Evolutionary conservation across 495 filamentous ascomycete species (phyloP), one percentile per base, ranked within the genome.

Genomic region (Hypoxylon subgilvum): DNA sequence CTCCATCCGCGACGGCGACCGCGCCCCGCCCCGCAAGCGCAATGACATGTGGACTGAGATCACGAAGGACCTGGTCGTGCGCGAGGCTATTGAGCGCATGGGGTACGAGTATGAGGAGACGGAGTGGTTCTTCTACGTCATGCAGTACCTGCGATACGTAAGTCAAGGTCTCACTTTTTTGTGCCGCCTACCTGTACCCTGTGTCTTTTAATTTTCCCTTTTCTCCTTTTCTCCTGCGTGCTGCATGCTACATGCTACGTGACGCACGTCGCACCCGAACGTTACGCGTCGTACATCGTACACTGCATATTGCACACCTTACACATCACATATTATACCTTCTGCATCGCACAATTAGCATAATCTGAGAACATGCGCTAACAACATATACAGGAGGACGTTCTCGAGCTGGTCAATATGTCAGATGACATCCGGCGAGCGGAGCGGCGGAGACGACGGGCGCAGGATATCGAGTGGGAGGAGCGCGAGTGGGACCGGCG

Each of bases 31-130:
- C 0, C 74, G 74, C 7, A 76, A 78, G 23, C 78, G 81, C 45
- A 86, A 84, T 40, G 84, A 88, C 52, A 87, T 96, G 71, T 97
- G 95, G 95, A 98, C 94, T 0, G 94, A 97, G 69, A 92, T 98
- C 63, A 96, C 92, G 6, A 97, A 96, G 75, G 91, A 96, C 61
- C 72, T 98, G 40, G 91, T 98, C 9, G 81, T 87, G 31, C 83
- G 84, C 49, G 93, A 97, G 67, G 95, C 94, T 0, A 90, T 98
- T 60, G 86, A 96, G 55, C 75, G 86, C 45, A 69, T 85, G 52
- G 91, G 91, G 0, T 97, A 95, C 72, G 89, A 91, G 61, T 97
- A 85, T 66, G 92, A 97, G 66, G 93, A 97, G 76, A 94, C 90
- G 1, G 88, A 90, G 43, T 83, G 75, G 41, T 96, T 89, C 72